Conservation (phyloP, 2,329 filamentous ascomycete genomes). For the Colletotrichum phormii region DNA sequence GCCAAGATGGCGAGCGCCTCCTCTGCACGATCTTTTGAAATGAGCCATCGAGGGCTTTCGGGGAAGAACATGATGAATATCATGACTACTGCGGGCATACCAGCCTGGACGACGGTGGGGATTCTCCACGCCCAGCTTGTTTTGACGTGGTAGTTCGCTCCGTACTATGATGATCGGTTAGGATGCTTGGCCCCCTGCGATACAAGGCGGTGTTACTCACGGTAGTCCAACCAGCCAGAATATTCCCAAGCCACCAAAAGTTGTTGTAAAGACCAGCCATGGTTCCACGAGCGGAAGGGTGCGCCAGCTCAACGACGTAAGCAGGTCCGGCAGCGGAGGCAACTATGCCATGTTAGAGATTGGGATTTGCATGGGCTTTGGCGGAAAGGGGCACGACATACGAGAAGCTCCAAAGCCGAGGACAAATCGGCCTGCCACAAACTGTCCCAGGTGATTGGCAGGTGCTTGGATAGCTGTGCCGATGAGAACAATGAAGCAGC, state of each 20-base stretch:
- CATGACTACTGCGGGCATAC: conserved; percentile 55
- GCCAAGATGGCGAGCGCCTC: conserved; percentile 67
- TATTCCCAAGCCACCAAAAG: conserved; percentile 46
- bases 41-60: conserved; percentile 80
- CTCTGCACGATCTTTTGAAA: conserved; percentile 67
- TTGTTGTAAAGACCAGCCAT: conserved; percentile 59
- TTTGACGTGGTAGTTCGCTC: conserved; percentile 43
- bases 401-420: conserved; percentile 66
- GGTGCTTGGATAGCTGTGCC: conserved; percentile 58
- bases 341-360: conserved; percentile 44
- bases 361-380: background rate
- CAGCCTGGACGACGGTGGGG: conserved; percentile 65
- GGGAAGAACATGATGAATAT: conserved; percentile 76
- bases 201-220: background rate
- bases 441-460: conserved; percentile 58
- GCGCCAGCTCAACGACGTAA: conserved; percentile 72
- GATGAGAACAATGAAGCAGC: conserved; percentile 58
- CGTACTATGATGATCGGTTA: conserved; percentile 53
- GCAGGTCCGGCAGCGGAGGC: conserved; percentile 69
- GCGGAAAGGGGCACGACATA: background rate
- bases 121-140: conserved; percentile 66
- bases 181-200: no score
- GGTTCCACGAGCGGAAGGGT: conserved; percentile 69
- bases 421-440: conserved; percentile 47
- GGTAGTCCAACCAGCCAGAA: conserved; percentile 56